A percentile compares a stretch with the other conserved stretches of the same genome.
These are phyloP conservation scores for Saccharomycodes ludwigii DNA, from an alignment of 805 yeast species.

Conservation along the genomic window DNA sequence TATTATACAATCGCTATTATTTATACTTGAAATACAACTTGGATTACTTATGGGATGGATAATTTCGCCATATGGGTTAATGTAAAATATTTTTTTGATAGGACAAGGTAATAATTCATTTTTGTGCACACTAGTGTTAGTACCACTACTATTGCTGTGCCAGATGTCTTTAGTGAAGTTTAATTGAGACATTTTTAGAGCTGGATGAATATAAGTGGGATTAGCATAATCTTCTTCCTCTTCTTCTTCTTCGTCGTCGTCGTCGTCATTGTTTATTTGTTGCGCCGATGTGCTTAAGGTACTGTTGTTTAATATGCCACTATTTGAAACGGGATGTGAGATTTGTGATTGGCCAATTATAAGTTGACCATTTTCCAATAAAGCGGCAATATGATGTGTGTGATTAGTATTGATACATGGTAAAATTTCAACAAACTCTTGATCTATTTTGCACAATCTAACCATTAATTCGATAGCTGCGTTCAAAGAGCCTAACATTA, in stretches of 20 bases:
- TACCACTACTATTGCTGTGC: not conserved
- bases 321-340: constrained; percentile 54
- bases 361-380: constrained; percentile 51
- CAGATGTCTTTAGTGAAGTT: constrained; percentile 41
- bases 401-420: constrained; percentile 81
- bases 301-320: constrained; percentile 14
- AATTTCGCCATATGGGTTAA: constrained; percentile 82
- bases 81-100: constrained; percentile 59
- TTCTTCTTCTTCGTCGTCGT: constrained; percentile 25
- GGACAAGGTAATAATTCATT: constrained; percentile 61
- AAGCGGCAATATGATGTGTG: constrained; percentile 77
- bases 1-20: constrained; percentile 41
- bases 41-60: constrained; percentile 63
- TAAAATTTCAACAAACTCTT: constrained; percentile 43
- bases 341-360: constrained; percentile 90
- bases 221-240: constrained; percentile 55
- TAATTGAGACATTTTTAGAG: constrained; percentile 58
- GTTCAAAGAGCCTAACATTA: constrained; percentile 76
- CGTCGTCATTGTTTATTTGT: constrained; percentile 16
- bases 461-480: constrained; percentile 68
- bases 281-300: constrained; percentile 10
- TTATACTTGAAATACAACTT: constrained; percentile 41
- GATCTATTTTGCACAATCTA: constrained; percentile 32
- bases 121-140: constrained; percentile 18
- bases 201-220: constrained; percentile 46